Percentiles rank a stretch among this genome's conserved stretches.
Conservation (phyloP, 176 grass and related monocot genomes). For the Aegilops tauschii region DNA sequence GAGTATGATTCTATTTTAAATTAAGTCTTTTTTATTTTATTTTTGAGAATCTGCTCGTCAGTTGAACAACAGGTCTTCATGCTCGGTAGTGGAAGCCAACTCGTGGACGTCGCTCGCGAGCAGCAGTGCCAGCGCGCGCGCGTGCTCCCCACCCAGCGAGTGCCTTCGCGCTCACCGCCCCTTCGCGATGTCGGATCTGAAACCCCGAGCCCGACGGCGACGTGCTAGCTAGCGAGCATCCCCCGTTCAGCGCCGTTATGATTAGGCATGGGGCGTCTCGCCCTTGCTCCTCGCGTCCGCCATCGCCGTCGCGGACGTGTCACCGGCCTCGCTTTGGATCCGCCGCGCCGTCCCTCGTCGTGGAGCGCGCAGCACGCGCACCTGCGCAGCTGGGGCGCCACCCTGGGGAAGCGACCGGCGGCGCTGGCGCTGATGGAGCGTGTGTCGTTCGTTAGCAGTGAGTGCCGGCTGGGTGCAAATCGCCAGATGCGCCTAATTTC, state of each 20-base stretch:
- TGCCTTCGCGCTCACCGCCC: slow-evolving; percentile 1
- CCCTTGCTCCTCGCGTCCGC: neutral
- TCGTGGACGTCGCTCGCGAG: neutral
- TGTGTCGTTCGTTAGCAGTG: neutral
- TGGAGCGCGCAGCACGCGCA: neutral
- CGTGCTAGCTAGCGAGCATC: neutral
- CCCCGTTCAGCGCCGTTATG: neutral
- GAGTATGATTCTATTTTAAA: too few relatives aligned
- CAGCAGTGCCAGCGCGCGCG: slow-evolving; percentile 12
- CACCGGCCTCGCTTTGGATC: neutral
- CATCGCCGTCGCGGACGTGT: neutral
- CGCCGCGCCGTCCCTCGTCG: neutral
- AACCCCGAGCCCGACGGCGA: neutral
- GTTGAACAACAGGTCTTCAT: too few relatives aligned
- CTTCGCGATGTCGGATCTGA: slow-evolving; percentile 36
- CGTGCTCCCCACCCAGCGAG: slow-evolving; percentile 1
- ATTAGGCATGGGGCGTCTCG: neutral
- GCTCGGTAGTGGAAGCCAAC: too few relatives aligned
- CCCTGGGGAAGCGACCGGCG: neutral
- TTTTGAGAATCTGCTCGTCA: too few relatives aligned
- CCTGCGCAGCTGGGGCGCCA: neutral
- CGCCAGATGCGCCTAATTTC: neutral
- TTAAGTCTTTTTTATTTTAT: too few relatives aligned
- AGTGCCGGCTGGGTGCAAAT: neutral
- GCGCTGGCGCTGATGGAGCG: neutral